Evolutionary conservation across 2,329 filamentous ascomycete species (phyloP).

Genomic region (Huntiella decipiens): DNA sequence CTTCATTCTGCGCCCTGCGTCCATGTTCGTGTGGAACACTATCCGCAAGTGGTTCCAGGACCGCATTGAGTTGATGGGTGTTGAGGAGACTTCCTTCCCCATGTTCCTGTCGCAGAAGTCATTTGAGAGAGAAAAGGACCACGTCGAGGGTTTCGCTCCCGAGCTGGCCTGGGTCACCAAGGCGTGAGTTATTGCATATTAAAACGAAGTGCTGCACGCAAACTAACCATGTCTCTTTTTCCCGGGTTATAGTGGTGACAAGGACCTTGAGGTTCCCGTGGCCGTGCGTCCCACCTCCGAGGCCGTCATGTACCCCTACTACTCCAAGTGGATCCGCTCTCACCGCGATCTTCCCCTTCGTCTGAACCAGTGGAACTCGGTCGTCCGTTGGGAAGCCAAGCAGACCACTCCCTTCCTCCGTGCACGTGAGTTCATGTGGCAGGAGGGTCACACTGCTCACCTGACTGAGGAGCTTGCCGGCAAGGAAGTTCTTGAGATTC

Average conservation of each 20-base stretch:
- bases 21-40: slow-evolving; percentile 48
- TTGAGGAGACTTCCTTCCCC: slow-evolving; percentile 91
- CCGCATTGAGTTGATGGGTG: slow-evolving; percentile 75
- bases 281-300: slow-evolving; percentile 51
- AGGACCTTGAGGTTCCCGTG: slow-evolving; percentile 66
- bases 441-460: slow-evolving; percentile 85
- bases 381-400: slow-evolving; percentile 91
- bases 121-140: slow-evolving; percentile 73
- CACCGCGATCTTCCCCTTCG: slow-evolving; percentile 87
- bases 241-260: slow-evolving; percentile 48
- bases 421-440: slow-evolving; percentile 92
- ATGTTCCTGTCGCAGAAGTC: slow-evolving; percentile 90
- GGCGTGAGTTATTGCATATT: slow-evolving; percentile 31
- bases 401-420: slow-evolving; percentile 73
- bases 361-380: slow-evolving; percentile 95
- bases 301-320: slow-evolving; percentile 88
- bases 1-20: slow-evolving; percentile 66
- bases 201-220: neutral
- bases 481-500: slow-evolving; percentile 76
- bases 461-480: slow-evolving; percentile 65
- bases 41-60: slow-evolving; percentile 49
- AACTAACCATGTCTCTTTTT: neutral
- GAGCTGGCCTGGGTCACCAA: slow-evolving; percentile 80
- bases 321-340: slow-evolving; percentile 89
- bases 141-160: slow-evolving; percentile 95